phyloP scores from a whole-genome alignment of 441 rosid genomes.

The Aquilaria agallochum region DNA sequence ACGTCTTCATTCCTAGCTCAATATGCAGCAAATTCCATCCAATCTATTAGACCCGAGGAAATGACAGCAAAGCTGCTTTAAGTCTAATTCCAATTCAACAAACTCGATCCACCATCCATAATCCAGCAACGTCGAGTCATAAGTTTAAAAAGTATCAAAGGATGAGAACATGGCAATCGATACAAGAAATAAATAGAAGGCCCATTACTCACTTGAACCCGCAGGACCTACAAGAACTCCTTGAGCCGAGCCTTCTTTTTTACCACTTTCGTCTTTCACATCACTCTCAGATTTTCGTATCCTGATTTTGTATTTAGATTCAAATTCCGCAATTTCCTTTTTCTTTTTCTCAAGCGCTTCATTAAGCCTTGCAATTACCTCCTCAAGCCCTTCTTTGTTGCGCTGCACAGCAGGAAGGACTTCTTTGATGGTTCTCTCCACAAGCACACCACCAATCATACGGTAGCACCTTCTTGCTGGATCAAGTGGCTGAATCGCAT shows the following conservation, averaged over 20 bases:
- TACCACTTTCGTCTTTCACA: conserved; percentile 51
- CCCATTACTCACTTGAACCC: conserved; percentile 34
- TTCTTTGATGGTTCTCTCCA: conserved; percentile 87
- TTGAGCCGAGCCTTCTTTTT: conserved; percentile 88
- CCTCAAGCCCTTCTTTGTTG: conserved; percentile 90
- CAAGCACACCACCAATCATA: conserved; percentile 94
- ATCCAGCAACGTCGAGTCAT: too few species aligned
- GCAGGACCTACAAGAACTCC: conserved; percentile 97
- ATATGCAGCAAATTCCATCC: too few species aligned
- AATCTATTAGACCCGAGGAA: too few species aligned
- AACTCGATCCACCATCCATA: too few species aligned
- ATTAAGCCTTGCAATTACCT: conserved; percentile 71
- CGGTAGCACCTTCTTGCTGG: conserved; percentile 77
- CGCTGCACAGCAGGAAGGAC: conserved; percentile 92
- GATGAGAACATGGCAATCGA: too few species aligned
- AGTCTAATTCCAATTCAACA: too few species aligned
- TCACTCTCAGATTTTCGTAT: conserved; percentile 58
- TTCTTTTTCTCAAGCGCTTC: conserved; percentile 86
- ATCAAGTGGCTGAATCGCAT: conserved; percentile 83
- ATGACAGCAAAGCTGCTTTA: too few species aligned
- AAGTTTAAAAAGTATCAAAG: neutral
- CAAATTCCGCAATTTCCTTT: conserved; percentile 72
- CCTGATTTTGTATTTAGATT: conserved; percentile 82
- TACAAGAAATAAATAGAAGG: neutral
- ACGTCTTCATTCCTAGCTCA: too few species aligned